Base-by-base conservation (phyloP, 208 protist species). In the Novymonas esmeraldas region DNA sequence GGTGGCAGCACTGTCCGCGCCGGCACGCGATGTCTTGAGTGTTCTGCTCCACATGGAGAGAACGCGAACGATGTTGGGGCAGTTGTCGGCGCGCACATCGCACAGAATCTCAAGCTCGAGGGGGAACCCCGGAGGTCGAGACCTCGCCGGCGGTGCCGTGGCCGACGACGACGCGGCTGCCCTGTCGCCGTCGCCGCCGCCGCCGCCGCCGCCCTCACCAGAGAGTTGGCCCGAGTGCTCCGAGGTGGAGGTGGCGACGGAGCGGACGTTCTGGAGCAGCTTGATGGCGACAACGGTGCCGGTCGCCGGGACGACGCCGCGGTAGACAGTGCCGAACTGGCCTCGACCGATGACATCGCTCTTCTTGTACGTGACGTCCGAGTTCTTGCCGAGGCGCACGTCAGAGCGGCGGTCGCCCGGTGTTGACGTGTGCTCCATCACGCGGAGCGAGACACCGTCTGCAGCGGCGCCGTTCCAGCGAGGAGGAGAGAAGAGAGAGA, bases 271-370 rank as follows among this genome's bases (percentile, higher is more conserved):
- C 51, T 64, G 67, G n/a, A 84, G 60, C 18, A 87, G 38, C 61
- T 92, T 92, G 34, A 89, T 68, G 3, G 85, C 85, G 9, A 92
- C 76, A 16, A 68, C 33, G 41, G 56, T 62, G 42, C 56, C 64
- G 29, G 69, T 70, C 16, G 57, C 48, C 38, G 33, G 29, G 20
- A 72, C 56, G 28, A 34, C 16, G 7, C 85, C 85, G 14, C 67
- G 58, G 72, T 87, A 88, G 11, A 89, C 82, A 13, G 49, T 74
- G 54, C 85, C 85, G 20, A 89, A 92, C 42, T 71, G 64, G 10
- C 85, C 85, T 31, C 70, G 64, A 16, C 85, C 85, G 44, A 92
- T 70, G 39, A 78, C 58, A 31, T 68, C 61, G 18, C 71, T 61
- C 54, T 76, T 62, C 38, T 70, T 61, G 68, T 81, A 81, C 31